phyloP scores from a whole-genome alignment of 192 early-diverging fungal species.

The Entomortierella beljakovae region DNA sequence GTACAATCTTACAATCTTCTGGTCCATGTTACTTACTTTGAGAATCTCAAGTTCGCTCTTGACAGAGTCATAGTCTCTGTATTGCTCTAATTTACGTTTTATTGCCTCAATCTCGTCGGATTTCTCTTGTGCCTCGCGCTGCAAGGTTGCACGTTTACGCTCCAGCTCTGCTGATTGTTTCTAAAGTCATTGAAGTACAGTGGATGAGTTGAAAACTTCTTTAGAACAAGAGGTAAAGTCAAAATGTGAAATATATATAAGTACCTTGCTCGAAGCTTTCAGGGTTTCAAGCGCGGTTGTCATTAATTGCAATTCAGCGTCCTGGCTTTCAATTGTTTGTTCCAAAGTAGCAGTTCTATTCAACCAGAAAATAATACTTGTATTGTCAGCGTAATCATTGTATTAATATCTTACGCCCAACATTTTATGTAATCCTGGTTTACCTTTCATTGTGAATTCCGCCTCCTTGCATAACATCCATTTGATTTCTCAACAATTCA shows the following conservation, averaged over 20 bases:
- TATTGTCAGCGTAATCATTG: not conserved
- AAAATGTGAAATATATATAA: not conserved
- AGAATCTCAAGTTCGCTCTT: conserved; percentile 88
- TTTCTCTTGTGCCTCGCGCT: conserved; percentile 53
- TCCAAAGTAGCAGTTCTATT: conserved; percentile 48
- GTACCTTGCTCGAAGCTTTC: conserved; percentile 34
- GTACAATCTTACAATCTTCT: too few species aligned
- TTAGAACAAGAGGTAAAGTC: too few species aligned
- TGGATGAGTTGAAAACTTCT: not conserved
- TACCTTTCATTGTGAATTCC: conserved; percentile 44
- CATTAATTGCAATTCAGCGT: conserved; percentile 32
- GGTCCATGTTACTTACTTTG: conserved; percentile 61
- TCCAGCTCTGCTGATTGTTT: conserved; percentile 52
- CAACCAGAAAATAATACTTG: not conserved
- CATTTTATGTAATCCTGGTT: too few species aligned
- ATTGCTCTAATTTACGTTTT: conserved; percentile 66
- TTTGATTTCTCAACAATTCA: conserved; percentile 51
- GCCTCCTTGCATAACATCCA: conserved; percentile 42
- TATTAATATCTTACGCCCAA: not conserved
- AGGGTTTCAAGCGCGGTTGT: conserved; percentile 28
- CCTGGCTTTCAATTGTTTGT: conserved; percentile 53
- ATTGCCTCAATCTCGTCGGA: conserved; percentile 70
- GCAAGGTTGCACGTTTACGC: conserved; percentile 31
- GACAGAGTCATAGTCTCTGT: conserved; percentile 88
- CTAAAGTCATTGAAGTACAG: not conserved